Evolutionary conservation across 768 basidiomycete genomes (phyloP).

Genomic region (Phylloporus rhodoxanthus): DNA sequence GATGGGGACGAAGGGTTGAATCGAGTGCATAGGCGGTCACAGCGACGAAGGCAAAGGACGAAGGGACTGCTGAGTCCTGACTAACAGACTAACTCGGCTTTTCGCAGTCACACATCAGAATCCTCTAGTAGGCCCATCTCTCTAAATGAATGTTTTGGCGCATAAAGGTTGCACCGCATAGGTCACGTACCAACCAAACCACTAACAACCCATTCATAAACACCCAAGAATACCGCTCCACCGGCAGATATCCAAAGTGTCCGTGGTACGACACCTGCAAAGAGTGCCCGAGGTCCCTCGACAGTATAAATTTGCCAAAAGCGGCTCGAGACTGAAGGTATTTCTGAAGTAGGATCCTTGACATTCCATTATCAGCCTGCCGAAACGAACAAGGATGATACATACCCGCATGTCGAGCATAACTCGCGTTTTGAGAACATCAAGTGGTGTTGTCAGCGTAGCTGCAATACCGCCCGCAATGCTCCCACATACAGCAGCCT

Average conservation of each 20-base stretch:
- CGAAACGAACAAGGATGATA: conserved; percentile 1
- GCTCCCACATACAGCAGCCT: conserved; percentile 85
- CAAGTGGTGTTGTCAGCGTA: conserved; percentile 86
- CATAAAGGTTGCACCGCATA: neutral
- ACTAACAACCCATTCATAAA: conserved; percentile 78
- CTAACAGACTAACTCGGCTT: too few species aligned
- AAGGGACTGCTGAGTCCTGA: too few species aligned
- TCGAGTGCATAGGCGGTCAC: too few species aligned
- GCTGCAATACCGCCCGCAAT: conserved; percentile 89
- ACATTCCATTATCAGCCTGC: neutral
- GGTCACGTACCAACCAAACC: conserved; percentile 34
- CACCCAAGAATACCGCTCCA: conserved; percentile 95
- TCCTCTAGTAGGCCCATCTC: too few species aligned
- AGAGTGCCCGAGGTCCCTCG: conserved; percentile 75
- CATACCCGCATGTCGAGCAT: conserved; percentile 88
- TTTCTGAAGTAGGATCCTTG: conserved; percentile 46
- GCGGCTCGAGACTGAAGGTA: conserved; percentile 52
- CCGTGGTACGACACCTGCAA: conserved; percentile 82
- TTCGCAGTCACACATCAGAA: too few species aligned
- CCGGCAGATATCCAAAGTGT: conserved; percentile 96
- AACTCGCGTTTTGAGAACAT: conserved; percentile 93
- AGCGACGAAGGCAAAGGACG: too few species aligned
- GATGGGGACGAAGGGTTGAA: too few species aligned
- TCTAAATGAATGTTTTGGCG: too few species aligned
- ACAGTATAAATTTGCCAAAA: conserved; percentile 58